Conservation (phyloP, 208 protist species). For the Trypanosomatidae sp. region DNA sequence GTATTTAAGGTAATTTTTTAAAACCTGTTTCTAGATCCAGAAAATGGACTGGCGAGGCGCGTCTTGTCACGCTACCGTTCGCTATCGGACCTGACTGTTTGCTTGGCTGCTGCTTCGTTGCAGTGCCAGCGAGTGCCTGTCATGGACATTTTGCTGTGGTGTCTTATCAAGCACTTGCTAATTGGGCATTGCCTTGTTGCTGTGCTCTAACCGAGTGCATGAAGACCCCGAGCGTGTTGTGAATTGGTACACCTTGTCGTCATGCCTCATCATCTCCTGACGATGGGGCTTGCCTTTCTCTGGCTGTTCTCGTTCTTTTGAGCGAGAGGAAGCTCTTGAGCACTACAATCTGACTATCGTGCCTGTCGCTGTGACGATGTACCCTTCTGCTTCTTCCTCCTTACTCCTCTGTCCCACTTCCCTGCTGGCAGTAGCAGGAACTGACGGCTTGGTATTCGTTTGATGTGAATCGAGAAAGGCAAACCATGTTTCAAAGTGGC, state of each 20-base stretch:
- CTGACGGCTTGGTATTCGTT: neutral
- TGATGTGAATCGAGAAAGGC: too few species aligned
- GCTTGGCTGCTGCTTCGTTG: neutral
- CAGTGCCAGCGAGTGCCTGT: neutral
- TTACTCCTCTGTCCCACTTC: neutral
- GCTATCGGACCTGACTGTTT: neutral
- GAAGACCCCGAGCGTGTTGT: too few species aligned
- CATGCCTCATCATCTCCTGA: neutral
- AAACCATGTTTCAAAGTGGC: conserved; percentile 13
- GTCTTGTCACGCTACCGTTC: neutral
- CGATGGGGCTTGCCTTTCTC: neutral
- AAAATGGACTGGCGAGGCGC: neutral
- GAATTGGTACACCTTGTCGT: neutral
- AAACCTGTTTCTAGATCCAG: neutral
- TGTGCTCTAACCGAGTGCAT: neutral
- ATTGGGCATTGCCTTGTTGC: neutral
- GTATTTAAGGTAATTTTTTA: neutral
- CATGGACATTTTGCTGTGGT: neutral
- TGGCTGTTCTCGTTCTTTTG: neutral
- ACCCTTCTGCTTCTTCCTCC: neutral
- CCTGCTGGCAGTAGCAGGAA: neutral
- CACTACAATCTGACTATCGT: neutral
- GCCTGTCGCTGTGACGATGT: neutral
- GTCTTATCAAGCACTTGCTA: neutral
- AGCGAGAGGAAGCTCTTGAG: neutral